A percentile compares a stretch with the other conserved stretches of the same genome.
These are phyloP conservation scores for Antitrichia curtipendula DNA, from an alignment of 225 moss, liverwort and hornwort genomes.

Conservation along the genomic window DNA sequence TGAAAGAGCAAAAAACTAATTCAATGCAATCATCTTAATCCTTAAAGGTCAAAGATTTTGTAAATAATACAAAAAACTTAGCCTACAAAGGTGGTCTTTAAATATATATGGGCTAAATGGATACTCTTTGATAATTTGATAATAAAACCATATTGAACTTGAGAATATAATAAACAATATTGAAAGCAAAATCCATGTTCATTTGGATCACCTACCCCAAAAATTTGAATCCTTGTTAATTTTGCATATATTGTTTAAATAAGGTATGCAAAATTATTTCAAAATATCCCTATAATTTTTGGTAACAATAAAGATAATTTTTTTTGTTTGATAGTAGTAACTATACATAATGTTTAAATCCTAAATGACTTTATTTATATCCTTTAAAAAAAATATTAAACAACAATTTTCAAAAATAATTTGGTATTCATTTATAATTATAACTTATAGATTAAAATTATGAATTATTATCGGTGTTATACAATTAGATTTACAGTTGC, in stretches of 20 bases:
- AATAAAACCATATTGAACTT: neutral
- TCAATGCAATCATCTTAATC: neutral
- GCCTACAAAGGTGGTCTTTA: neutral
- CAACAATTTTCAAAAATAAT: neutral
- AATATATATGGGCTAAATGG: neutral
- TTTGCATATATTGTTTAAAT: neutral
- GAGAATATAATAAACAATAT: neutral
- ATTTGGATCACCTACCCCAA: neutral
- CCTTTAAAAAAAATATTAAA: neutral
- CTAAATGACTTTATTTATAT: neutral
- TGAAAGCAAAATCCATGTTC: neutral
- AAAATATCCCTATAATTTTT: neutral
- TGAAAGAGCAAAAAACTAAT: neutral
- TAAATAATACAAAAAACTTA: neutral
- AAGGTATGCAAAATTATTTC: neutral
- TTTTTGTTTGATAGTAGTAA: neutral
- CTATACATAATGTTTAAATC: no score
- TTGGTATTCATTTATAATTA: neutral
- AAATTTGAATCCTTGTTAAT: neutral
- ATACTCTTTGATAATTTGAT: neutral
- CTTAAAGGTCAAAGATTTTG: neutral
- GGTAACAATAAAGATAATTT: neutral
- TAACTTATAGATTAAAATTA: neutral
- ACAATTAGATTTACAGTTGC: neutral
- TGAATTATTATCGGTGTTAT: neutral